Percentiles rank a stretch among this genome's conserved stretches.
These are phyloP conservation scores for Rhizomucor miehei DNA, from an alignment of 371 early-diverging fungal genomes.

Conservation along the genomic window DNA sequence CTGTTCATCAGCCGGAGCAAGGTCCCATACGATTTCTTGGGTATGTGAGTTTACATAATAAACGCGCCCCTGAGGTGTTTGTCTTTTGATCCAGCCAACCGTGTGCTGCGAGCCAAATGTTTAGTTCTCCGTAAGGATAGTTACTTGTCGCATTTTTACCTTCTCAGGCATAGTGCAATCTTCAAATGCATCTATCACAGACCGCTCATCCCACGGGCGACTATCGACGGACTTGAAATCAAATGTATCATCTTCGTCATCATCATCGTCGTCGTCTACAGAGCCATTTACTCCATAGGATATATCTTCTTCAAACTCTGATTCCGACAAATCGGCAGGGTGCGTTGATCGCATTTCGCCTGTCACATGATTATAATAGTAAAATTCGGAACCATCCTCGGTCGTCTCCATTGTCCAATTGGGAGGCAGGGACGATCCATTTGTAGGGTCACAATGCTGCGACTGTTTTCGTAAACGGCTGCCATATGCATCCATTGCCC, in stretches of 20 bases:
- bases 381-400: constrained; percentile 44
- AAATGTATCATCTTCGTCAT: constrained; percentile 15
- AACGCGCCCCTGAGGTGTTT: constrained; percentile 53
- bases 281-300: constrained; percentile 14
- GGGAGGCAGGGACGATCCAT: constrained; percentile 25
- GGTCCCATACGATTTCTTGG: constrained; percentile 66
- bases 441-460: neutral
- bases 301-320: constrained; percentile 14
- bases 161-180: constrained; percentile 14
- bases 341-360: constrained; percentile 46
- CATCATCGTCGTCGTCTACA: constrained; percentile 4
- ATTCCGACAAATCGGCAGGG: constrained; percentile 28
- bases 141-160: constrained; percentile 4
- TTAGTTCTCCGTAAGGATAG: neutral
- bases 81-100: constrained; percentile 50
- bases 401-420: constrained; percentile 44
- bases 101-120: neutral
- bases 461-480: constrained; percentile 1
- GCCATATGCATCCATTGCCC: neutral
- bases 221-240: constrained; percentile 16
- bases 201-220: constrained; percentile 15
- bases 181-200: constrained; percentile 5
- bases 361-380: constrained; percentile 43
- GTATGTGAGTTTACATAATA: constrained; percentile 75
- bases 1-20: constrained; percentile 5